Percentiles rank a stretch among this genome's conserved stretches.
phyloP scores from a whole-genome alignment of 2,329 filamentous ascomycete species.

The Cryphonectria nitschkei region DNA sequence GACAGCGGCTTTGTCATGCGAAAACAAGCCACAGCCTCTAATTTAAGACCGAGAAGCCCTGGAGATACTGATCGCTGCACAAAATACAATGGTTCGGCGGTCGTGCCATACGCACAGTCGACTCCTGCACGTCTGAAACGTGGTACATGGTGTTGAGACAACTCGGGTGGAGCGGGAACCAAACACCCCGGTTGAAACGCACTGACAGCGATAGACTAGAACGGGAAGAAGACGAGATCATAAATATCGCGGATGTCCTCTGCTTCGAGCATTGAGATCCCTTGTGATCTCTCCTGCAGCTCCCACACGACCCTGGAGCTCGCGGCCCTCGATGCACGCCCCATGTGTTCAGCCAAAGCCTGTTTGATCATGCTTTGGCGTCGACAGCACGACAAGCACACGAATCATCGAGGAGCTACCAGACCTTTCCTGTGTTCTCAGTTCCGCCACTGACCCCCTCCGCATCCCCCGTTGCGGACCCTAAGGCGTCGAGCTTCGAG shows the following conservation, averaged over 20 bases:
- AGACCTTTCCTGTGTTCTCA: constrained; percentile 13
- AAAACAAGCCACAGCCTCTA: background rate
- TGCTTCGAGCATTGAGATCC: background rate
- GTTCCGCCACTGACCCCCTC: constrained; percentile 19
- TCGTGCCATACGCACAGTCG: constrained; percentile 6
- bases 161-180: constrained; percentile 2
- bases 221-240: background rate
- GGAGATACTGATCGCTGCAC: background rate
- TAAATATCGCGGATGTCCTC: background rate
- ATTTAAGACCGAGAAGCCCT: background rate
- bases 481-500: constrained; percentile 23
- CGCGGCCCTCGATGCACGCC: constrained; percentile 8
- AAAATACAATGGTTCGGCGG: constrained; percentile 5
- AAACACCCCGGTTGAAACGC: background rate
- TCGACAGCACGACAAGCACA: background rate
- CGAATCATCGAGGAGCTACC: constrained; percentile 10
- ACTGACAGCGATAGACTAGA: background rate
- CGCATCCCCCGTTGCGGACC: constrained; percentile 20
- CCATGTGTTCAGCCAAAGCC: background rate
- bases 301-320: constrained; percentile 7
- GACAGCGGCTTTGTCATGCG: too few relatives aligned
- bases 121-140: constrained; percentile 18
- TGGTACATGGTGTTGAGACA: constrained; percentile 14
- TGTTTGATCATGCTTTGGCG: background rate
- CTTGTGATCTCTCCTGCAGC: constrained; percentile 1